Evolutionary conservation across 2,329 filamentous ascomycete genomes (phyloP).

Genomic region (Trichophyton rubrum): DNA sequence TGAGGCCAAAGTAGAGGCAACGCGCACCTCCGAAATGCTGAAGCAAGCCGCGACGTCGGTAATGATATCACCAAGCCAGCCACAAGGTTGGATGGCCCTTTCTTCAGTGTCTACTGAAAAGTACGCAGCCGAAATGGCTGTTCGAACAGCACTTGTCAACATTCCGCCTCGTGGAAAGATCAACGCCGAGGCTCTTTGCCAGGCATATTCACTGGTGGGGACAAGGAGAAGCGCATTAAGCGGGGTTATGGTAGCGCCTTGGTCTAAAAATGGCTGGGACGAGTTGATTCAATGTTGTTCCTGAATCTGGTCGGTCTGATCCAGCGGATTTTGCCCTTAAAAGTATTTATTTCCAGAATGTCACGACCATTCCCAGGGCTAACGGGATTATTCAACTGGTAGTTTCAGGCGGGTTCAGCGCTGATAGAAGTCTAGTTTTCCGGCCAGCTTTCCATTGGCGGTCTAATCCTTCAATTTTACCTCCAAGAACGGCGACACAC

Average conservation of each 20-base stretch:
- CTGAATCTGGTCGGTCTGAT: neutral
- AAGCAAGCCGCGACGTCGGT: conserved; percentile 62
- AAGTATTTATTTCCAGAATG: neutral
- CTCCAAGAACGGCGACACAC: conserved; percentile 62
- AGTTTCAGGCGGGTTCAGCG: conserved; percentile 30
- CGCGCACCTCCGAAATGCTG: conserved; percentile 30
- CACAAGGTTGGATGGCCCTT: conserved; percentile 69
- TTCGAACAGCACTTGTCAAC: conserved; percentile 61
- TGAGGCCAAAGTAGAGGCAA: conserved; percentile 30
- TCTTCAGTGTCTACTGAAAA: conserved; percentile 45
- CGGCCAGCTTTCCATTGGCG: conserved; percentile 61
- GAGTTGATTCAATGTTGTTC: conserved; percentile 24
- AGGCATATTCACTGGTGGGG: conserved; percentile 62
- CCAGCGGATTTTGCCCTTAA: neutral
- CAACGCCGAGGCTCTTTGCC: conserved; percentile 55
- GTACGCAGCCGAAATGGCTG: conserved; percentile 60
- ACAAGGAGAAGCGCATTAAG: conserved; percentile 61
- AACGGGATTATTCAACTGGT: neutral
- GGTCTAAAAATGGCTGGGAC: conserved; percentile 55
- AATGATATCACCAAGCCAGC: conserved; percentile 66
- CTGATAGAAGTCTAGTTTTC: conserved; percentile 55
- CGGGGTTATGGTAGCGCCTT: conserved; percentile 70
- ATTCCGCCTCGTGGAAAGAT: conserved; percentile 61
- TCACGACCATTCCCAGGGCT: neutral
- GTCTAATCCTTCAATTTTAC: conserved; percentile 72